Evolutionary conservation across 805 yeast genomes (phyloP).

Genomic region (Monosporozyma unispora): DNA sequence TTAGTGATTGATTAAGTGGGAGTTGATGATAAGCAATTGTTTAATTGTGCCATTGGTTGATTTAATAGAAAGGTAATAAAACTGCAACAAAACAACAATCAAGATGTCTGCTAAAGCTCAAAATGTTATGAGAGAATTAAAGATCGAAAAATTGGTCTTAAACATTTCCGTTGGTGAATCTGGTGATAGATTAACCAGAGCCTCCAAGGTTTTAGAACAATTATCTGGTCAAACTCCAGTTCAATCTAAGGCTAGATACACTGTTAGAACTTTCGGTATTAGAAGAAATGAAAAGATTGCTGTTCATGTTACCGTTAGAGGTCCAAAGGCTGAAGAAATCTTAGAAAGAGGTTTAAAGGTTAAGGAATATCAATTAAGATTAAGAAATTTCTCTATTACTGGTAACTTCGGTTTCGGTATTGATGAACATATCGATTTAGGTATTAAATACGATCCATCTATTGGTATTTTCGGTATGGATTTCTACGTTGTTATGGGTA

Average conservation of each 20-base stretch:
- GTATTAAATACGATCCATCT: slow-evolving; percentile 99
- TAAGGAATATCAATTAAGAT: slow-evolving; percentile 95
- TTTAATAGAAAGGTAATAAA: too few species aligned
- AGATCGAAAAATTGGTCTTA: slow-evolving; percentile 98
- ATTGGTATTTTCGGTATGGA: slow-evolving; percentile 99
- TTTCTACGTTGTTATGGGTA: slow-evolving; percentile 98
- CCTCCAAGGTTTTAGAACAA: slow-evolving; percentile 99
- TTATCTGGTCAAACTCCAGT: slow-evolving; percentile 99
- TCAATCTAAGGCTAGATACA: slow-evolving; percentile 99
- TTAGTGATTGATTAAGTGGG: too few species aligned
- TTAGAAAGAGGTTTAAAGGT: slow-evolving; percentile 99
- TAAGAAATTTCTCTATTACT: slow-evolving; percentile 93
- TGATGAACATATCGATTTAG: slow-evolving; percentile 98
- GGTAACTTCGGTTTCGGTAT: slow-evolving; percentile 99
- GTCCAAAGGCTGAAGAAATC: slow-evolving; percentile 99
- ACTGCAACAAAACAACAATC: slow-evolving; percentile 7
- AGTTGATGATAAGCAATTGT: too few species aligned
- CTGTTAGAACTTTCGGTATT: slow-evolving; percentile 99
- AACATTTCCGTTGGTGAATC: slow-evolving; percentile 99
- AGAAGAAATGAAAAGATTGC: slow-evolving; percentile 99
- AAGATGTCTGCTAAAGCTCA: slow-evolving; percentile 51
- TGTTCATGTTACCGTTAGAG: slow-evolving; percentile 98
- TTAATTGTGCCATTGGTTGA: neutral
- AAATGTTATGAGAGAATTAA: slow-evolving; percentile 98
- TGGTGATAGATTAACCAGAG: slow-evolving; percentile 99